Evolutionary conservation across 1,139 yeast genomes (phyloP).

Genomic region (Saccharomyces hybrid): DNA sequence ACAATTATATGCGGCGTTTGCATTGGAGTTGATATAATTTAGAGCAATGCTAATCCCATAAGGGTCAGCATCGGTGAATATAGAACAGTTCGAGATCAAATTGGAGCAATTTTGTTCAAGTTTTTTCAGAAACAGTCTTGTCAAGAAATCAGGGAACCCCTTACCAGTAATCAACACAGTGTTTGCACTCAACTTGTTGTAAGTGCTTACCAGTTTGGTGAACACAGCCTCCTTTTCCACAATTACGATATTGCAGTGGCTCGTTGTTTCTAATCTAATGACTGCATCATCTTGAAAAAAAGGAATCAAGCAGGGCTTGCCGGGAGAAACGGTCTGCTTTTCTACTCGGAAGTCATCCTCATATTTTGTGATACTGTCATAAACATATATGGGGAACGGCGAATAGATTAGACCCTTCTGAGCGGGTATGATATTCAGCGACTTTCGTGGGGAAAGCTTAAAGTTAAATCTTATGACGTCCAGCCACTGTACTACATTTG

Average conservation of each 20-base stretch:
- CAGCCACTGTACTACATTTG: slow-evolving; percentile 21
- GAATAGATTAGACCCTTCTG: slow-evolving; percentile 32
- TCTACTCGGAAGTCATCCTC: slow-evolving; percentile 6
- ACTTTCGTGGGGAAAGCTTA: slow-evolving; percentile 12
- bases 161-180: slow-evolving; percentile 32
- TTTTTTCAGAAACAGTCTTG: slow-evolving; percentile 23
- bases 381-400: slow-evolving; percentile 9
- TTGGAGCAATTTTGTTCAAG: slow-evolving; percentile 10
- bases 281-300: slow-evolving; percentile 9
- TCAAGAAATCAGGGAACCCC: slow-evolving; percentile 33
- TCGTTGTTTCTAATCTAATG: slow-evolving; percentile 2
- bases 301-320: slow-evolving; percentile 11
- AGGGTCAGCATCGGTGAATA: slow-evolving; percentile 34
- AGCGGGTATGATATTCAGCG: slow-evolving; percentile 28
- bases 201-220: slow-evolving; percentile 16
- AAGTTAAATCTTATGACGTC: slow-evolving; percentile 17
- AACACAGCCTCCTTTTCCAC: slow-evolving; percentile 32
- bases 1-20: slow-evolving; percentile 7
- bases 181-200: slow-evolving; percentile 4
- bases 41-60: slow-evolving; percentile 31
- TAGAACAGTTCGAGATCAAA: slow-evolving; percentile 7
- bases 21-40: slow-evolving; percentile 19
- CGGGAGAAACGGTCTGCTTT: background rate
- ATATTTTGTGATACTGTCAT: slow-evolving; percentile 7
- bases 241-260: slow-evolving; percentile 15